Conservation (phyloP, 2,329 filamentous ascomycete genomes). For the Diplocarpon mali region DNA sequence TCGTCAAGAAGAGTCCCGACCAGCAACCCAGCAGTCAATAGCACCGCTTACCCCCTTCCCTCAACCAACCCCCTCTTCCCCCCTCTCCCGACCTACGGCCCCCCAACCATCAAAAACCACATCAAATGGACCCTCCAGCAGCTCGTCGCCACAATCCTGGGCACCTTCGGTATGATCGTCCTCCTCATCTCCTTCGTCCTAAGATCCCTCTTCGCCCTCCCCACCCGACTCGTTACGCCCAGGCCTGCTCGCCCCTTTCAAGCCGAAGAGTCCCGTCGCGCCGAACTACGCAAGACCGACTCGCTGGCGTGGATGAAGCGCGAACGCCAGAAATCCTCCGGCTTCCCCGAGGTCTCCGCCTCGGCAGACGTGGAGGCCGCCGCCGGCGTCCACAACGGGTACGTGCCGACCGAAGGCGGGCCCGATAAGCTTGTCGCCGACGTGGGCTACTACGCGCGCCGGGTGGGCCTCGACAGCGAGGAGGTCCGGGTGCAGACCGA, state of each 20-base stretch:
- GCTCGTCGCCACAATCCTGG: not conserved
- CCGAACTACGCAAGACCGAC: not conserved
- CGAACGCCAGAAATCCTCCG: not conserved
- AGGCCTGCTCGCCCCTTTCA: not conserved
- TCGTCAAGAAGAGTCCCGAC: too few relatives aligned
- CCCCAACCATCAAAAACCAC: not conserved
- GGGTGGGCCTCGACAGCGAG: conserved; percentile 4
- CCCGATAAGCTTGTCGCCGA: conserved; percentile 1
- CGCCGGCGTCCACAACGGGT: not conserved
- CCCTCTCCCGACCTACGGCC: not conserved
- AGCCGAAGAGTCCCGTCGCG: conserved; percentile 1
- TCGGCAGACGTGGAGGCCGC: not conserved
- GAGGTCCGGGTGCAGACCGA: conserved; percentile 5
- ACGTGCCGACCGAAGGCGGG: conserved; percentile 4
- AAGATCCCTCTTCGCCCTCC: not conserved
- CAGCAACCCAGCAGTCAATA: too few relatives aligned
- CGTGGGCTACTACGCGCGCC: conserved; percentile 4
- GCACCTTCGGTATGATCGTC: not conserved
- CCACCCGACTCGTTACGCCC: not conserved
- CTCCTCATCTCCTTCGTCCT: not conserved
- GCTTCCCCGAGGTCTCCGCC: not conserved
- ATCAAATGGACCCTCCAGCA: not conserved
- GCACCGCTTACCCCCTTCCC: not conserved
- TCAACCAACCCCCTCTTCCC: conserved; percentile 2
- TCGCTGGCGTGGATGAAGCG: not conserved